Evolutionary conservation across 2,329 filamentous ascomycete species (phyloP).

Genomic region (Colletotrichum australisinense): DNA sequence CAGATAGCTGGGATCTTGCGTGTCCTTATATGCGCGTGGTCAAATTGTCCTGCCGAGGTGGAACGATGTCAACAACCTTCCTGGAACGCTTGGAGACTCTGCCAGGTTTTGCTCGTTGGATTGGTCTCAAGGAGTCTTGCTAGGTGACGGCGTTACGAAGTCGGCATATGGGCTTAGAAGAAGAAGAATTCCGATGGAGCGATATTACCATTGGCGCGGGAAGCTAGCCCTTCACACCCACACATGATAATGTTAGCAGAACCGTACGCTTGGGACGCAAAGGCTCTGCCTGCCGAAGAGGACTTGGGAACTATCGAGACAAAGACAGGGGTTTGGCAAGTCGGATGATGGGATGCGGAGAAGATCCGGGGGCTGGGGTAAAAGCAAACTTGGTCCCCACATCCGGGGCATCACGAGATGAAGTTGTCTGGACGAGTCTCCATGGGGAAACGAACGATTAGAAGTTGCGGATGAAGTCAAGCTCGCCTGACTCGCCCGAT

Average conservation of each 20-base stretch:
- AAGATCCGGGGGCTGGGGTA: constrained; percentile 33
- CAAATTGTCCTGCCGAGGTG: neutral
- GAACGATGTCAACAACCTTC: neutral
- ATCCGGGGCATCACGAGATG: constrained; percentile 12
- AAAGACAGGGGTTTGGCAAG: neutral
- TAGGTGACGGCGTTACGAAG: constrained; percentile 1
- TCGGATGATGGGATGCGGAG: constrained; percentile 28
- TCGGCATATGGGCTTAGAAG: neutral
- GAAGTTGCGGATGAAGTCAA: neutral
- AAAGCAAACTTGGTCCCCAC: constrained; percentile 13
- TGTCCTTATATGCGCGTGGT: constrained; percentile 5
- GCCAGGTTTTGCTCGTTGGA: neutral
- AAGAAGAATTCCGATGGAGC: neutral
- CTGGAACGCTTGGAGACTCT: neutral
- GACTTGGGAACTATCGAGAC: neutral
- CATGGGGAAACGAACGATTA: constrained; percentile 17
- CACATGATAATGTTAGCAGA: neutral
- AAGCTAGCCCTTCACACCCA: neutral
- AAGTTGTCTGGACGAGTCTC: neutral
- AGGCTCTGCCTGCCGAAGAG: neutral
- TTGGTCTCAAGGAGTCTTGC: neutral
- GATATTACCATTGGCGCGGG: constrained; percentile 21
- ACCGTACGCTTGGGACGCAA: neutral
- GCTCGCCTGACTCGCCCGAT: constrained; percentile 16
- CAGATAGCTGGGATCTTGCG: neutral